A percentile compares a stretch with the other conserved stretches of the same genome.
phyloP scores from a whole-genome alignment of 768 basidiomycete genomes.

The Lactifluus subvellereus region DNA sequence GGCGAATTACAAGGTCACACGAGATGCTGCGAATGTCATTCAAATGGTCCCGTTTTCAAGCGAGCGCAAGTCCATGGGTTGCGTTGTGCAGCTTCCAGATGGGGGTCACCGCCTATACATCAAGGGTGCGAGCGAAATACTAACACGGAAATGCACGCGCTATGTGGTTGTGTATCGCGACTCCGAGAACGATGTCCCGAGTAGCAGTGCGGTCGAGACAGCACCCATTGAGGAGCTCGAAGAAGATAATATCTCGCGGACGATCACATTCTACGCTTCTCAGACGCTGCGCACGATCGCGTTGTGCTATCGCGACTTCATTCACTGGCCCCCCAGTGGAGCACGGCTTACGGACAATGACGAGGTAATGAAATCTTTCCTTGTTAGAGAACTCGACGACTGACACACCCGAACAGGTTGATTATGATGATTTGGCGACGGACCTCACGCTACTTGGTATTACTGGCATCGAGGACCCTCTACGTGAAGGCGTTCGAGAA shows the following conservation, averaged over 20 bases:
- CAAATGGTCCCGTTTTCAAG: conserved; percentile 95
- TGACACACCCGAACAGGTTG: conserved; percentile 39
- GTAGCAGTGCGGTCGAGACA: conserved; percentile 44
- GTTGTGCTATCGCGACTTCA: conserved; percentile 85
- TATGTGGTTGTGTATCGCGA: conserved; percentile 65
- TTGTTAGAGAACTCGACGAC: neutral
- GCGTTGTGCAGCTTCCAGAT: conserved; percentile 59
- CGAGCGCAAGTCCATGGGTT: conserved; percentile 92
- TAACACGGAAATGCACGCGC: conserved; percentile 65
- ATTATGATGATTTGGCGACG: conserved; percentile 59
- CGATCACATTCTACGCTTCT: conserved; percentile 97
- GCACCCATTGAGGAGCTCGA: conserved; percentile 58
- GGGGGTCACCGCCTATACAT: conserved; percentile 65
- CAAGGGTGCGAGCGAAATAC: conserved; percentile 93
- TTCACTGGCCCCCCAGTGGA: conserved; percentile 73
- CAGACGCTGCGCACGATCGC: conserved; percentile 94
- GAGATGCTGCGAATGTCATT: conserved; percentile 55
- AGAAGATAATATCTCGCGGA: conserved; percentile 78
- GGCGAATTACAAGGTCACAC: conserved; percentile 59
- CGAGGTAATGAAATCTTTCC: conserved; percentile 41
- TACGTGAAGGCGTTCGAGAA: conserved; percentile 82
- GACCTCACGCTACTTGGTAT: conserved; percentile 85
- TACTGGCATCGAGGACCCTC: conserved; percentile 93
- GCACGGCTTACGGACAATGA: conserved; percentile 37
- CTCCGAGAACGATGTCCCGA: conserved; percentile 27